Base-by-base conservation (phyloP, 2,329 filamentous ascomycete genomes). In the Diaporthe nobilis region DNA sequence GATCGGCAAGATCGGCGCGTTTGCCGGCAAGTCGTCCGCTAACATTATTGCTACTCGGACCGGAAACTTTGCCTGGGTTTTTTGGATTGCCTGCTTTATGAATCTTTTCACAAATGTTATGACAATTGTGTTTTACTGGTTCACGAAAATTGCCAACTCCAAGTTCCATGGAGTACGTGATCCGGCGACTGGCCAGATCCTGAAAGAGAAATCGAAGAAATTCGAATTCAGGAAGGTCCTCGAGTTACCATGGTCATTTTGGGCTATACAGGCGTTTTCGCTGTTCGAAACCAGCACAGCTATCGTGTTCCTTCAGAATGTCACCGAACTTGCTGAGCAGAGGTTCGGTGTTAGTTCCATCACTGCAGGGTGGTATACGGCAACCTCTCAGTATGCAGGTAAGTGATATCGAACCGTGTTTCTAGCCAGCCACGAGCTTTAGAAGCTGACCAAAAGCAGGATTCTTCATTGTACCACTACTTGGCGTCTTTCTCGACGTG, bases 31-130 rank as follows among this genome's bases (percentile, higher is more conserved):
- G 77, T 86, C 89, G 0, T 90, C 90, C 0, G 89, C 90, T 3
- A 92, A 92, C 63, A 84, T 91, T 28, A 92, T 92, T 39, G 86
- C 90, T 0, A 85, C 83, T 78, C 88, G 87, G 15, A 89, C 88
- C 0, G 90, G 90, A 0, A 86, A 92, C 78, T 92, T 92, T 65
- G 87, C 87, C 71, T 92, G 90, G 89, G 89, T 89, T 0, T 92
- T 88, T 79, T 92, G 90, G 91, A 88, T 88, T 10, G 86, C 88
- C 0, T 90, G 92, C 0, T 90, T 90, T 79, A 92, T 92, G 88
- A 92, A 92, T 75, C 75, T 92, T 3, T 92, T 92, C 78, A 92
- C 90, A 12, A 92, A 92, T 73, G 80, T 87, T 0, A 85, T 86
- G 1, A 91, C 90, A 0, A 73, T 86, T 0, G 81, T 84, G 13